Conservation (phyloP, 2,329 filamentous ascomycete genomes). For the Aspergillus jensenii region DNA sequence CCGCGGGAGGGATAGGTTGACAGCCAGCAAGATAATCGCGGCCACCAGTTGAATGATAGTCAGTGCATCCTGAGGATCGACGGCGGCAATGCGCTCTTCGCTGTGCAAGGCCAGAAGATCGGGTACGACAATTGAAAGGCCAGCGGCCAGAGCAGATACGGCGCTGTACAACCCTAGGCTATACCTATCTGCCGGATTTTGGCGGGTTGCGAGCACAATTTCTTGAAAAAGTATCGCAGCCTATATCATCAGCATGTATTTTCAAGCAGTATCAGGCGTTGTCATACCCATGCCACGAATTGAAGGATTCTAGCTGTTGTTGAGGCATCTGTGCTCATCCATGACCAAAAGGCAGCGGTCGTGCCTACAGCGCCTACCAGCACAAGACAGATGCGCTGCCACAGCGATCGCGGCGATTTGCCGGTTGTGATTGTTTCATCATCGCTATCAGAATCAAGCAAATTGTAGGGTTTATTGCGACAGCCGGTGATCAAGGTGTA, state of each 20-base stretch:
- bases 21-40: not conserved
- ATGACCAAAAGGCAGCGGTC: not conserved
- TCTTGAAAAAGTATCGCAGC: slow-evolving; percentile 1
- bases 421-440: not conserved
- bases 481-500: not conserved
- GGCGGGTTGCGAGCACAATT: not conserved
- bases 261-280: not conserved
- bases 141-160: not conserved
- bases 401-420: not conserved
- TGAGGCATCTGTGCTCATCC: not conserved
- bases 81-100: not conserved
- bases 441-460: not conserved
- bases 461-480: not conserved
- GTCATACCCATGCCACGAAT: slow-evolving; percentile 5
- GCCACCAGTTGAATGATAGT: slow-evolving; percentile 4
- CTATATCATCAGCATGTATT: not conserved
- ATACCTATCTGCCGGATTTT: not conserved
- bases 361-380: not conserved
- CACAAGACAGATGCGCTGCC: slow-evolving; percentile 4
- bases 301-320: not conserved
- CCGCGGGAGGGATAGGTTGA: slow-evolving; percentile 55
- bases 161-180: slow-evolving; percentile 12
- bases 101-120: not conserved
- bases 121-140: not conserved
- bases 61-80: not conserved